Conservation (phyloP, 2,329 filamentous ascomycete genomes). For the Escovopsis sp. region DNA sequence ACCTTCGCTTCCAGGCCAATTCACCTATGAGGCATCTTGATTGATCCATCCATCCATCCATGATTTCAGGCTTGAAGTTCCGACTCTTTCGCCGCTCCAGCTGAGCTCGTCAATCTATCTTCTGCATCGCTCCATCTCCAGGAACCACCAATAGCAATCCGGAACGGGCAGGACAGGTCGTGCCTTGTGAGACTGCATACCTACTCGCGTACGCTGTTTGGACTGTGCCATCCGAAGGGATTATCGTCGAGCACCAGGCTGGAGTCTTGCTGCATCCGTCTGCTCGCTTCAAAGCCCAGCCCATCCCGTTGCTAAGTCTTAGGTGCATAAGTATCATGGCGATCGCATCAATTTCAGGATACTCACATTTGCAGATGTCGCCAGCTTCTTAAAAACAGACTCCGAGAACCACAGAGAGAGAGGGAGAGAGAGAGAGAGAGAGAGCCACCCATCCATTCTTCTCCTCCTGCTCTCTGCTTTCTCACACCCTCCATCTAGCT, state of each 20-base stretch:
- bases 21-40: no score
- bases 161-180: no score
- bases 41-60: background rate
- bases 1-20: no score
- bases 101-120: no score
- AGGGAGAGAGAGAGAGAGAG: no score
- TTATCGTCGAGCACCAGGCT: no score
- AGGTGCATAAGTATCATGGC: slow-evolving; percentile 26
- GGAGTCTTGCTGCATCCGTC: background rate
- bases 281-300: slow-evolving; percentile 1
- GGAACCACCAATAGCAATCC: no score
- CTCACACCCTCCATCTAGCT: background rate
- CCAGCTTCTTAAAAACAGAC: slow-evolving; percentile 4
- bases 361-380: slow-evolving; percentile 24
- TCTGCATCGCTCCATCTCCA: no score
- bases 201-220: background rate
- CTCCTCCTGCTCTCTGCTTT: background rate
- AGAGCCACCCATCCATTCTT: background rate
- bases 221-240: no score
- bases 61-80: background rate
- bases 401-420: background rate
- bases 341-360: slow-evolving; percentile 17
- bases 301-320: slow-evolving; percentile 15
- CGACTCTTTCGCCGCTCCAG: no score
- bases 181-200: background rate